phyloP scores from a whole-genome alignment of 1,284 basidiomycete genomes.

The Laetiporus sulphureus region DNA sequence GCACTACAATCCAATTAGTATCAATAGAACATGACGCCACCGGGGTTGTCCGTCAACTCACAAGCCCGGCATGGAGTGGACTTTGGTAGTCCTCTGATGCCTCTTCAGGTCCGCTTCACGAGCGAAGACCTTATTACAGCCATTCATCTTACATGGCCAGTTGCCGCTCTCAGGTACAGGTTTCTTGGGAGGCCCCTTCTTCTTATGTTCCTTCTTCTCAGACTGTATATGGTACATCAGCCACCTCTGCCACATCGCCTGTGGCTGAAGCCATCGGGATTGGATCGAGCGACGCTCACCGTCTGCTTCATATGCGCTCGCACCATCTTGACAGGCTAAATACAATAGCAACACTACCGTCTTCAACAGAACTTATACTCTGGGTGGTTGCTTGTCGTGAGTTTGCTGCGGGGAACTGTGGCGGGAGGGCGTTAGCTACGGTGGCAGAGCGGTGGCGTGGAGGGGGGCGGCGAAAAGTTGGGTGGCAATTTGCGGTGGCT shows the following conservation, averaged over 20 bases:
- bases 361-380: no score
- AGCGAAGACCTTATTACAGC: constrained; percentile 71
- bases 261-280: constrained; percentile 19
- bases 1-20: constrained; percentile 33
- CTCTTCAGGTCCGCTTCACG: constrained; percentile 72
- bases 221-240: constrained; percentile 23
- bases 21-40: not conserved
- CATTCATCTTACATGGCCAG: constrained; percentile 73
- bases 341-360: no score
- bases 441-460: constrained; percentile 16
- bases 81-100: constrained; percentile 70
- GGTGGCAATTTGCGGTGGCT: constrained; percentile 11
- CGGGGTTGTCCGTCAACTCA: constrained; percentile 27
- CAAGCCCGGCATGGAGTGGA: constrained; percentile 66
- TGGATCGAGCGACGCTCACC: constrained; percentile 15
- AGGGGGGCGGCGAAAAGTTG: constrained; percentile 11
- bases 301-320: constrained; percentile 18
- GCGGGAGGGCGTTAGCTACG: constrained; percentile 13
- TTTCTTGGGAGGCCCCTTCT: constrained; percentile 33
- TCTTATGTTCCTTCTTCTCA: constrained; percentile 42
- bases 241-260: constrained; percentile 16
- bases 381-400: constrained; percentile 1
- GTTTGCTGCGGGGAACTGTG: no score
- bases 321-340: constrained; percentile 17
- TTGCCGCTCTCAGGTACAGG: constrained; percentile 44